Evolutionary conservation across 2,329 filamentous ascomycete genomes (phyloP), one percentile per base, ranked within the genome.

Genomic region (Iodosphaeria phyllophila): DNA sequence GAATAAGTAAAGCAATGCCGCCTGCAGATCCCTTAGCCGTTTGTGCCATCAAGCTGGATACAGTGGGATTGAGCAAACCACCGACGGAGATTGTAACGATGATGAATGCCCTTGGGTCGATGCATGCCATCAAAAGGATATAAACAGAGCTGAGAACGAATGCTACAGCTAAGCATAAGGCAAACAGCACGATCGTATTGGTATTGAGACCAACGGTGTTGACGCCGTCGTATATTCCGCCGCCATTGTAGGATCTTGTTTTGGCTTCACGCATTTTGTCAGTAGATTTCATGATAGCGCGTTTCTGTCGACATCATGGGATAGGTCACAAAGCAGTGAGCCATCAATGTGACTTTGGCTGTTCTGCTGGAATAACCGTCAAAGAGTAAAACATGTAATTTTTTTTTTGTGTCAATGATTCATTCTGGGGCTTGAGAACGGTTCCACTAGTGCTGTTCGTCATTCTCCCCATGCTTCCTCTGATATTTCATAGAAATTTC

Each of bases 81-180:
- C n/a, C n/a, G n/a, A n/a, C n/a, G n/a, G n/a, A n/a, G n/a, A n/a
- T n/a, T 0, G 83, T 91, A 19, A 83, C 66, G 79, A 82, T 93
- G 44, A 93, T 91, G 37, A 92, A 83, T 42, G 80, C 68, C 51
- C 89, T 91, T 4, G 84, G 83, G 35, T 86, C 86, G 23, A 65
- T 52, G 28, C 82, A 69, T 5, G 79, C 77, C 2, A 73, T 47
- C 48, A 70, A 68, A n/a, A n/a, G n/a, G 38, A 93, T 69, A 45
- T 93, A 95, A 13, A 52, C 58, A 41, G 70, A 77, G 18, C 78
- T 84, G 20, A 92, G 54, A 2, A 79, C 60, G 13, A 84, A 59
- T 5, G 82, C 77, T 19, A 83, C 60, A 10, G 55, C 65, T 6
- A 93, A 59, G 6, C 78, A 68, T 44, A 91, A 84, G 17, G 67